Evolutionary conservation across 23 red algal species (phyloP).

Genomic region (Gracilariopsis chorda): DNA sequence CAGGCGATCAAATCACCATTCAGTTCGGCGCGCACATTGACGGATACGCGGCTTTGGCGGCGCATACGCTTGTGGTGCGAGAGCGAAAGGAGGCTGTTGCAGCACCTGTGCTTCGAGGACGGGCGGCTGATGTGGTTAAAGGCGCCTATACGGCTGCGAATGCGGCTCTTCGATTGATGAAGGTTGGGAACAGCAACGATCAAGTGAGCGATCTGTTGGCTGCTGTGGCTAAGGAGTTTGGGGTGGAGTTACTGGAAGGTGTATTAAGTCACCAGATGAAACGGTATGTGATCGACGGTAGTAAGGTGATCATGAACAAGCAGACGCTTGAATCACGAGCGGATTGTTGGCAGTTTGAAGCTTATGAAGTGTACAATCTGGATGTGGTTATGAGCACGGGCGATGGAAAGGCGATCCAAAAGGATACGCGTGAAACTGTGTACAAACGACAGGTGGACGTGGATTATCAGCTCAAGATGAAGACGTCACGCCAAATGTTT

Average conservation of each 20-base stretch:
- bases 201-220: constrained; percentile 87
- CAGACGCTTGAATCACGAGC: constrained; percentile 78
- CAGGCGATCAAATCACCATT: constrained; percentile 82
- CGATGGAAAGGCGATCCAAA: constrained; percentile 85
- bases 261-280: constrained; percentile 94
- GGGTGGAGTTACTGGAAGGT: constrained; percentile 80
- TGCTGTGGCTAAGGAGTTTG: constrained; percentile 73
- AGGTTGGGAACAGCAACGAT: constrained; percentile 83
- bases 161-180: constrained; percentile 83
- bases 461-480: constrained; percentile 98
- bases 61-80: constrained; percentile 50
- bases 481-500: constrained; percentile 77
- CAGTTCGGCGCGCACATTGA: constrained; percentile 94
- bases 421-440: constrained; percentile 65
- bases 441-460: constrained; percentile 91
- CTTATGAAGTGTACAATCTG: constrained; percentile 88
- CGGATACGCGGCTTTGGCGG: constrained; percentile 80
- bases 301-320: constrained; percentile 88
- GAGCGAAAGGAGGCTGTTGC: constrained; percentile 23
- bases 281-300: constrained; percentile 91
- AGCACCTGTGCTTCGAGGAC: constrained; percentile 20
- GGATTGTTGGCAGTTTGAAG: constrained; percentile 82
- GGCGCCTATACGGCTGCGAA: constrained; percentile 91
- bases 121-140: constrained; percentile 70
- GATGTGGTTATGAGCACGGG: constrained; percentile 98